These are phyloP conservation scores for Tuber borchii DNA, from an alignment of 495 filamentous ascomycete species.

Conservation along the genomic window DNA sequence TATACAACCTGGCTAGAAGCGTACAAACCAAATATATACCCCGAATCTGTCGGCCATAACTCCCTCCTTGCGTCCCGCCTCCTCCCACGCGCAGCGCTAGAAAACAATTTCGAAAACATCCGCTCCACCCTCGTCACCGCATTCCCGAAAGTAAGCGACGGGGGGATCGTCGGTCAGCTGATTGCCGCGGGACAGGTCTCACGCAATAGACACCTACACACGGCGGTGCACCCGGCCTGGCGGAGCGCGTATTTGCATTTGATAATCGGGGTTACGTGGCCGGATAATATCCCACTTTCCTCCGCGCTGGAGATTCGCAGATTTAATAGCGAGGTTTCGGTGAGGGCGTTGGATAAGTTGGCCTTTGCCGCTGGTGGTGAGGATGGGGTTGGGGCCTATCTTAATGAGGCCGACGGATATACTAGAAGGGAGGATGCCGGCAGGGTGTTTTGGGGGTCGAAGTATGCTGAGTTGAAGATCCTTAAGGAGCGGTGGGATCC, in stretches of 20 bases:
- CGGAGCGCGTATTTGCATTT: not conserved
- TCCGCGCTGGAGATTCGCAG: conserved; percentile 7
- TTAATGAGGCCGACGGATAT: conserved; percentile 48
- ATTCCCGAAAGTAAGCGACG: not conserved
- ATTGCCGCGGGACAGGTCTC: conserved; percentile 16
- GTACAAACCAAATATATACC: not conserved
- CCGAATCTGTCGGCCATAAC: not conserved
- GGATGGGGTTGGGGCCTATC: conserved; percentile 45
- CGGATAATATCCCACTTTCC: conserved; percentile 49
- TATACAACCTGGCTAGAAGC: not conserved
- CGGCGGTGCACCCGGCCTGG: conserved; percentile 16
- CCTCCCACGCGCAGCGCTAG: not conserved
- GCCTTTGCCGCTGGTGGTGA: conserved; percentile 28
- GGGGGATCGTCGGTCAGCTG: not conserved
- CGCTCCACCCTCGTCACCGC: not conserved
- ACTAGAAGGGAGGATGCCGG: conserved; percentile 47
- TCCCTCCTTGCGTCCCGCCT: not conserved
- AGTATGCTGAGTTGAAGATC: conserved; percentile 46
- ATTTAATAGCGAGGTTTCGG: conserved; percentile 19
- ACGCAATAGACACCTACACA: not conserved
- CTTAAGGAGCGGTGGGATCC: conserved; percentile 57
- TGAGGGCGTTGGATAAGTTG: conserved; percentile 24
- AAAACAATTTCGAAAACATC: not conserved
- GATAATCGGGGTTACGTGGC: conserved; percentile 32
- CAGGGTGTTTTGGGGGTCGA: conserved; percentile 49